phyloP scores from a whole-genome alignment of 805 yeast species.

The Cyberlindnera veronae region DNA sequence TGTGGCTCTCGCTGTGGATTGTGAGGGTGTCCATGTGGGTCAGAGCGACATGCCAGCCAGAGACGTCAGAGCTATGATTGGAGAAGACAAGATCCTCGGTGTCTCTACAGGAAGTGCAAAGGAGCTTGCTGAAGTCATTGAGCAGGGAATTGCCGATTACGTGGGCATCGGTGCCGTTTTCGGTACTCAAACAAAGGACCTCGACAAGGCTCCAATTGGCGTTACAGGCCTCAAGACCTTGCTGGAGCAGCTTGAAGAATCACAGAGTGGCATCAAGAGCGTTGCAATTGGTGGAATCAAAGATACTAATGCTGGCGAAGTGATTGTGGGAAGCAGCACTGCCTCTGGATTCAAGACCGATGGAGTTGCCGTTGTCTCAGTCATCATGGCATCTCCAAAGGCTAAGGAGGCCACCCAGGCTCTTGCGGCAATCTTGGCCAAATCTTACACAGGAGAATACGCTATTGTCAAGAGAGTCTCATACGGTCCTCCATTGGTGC shows the following conservation, averaged over 20 bases:
- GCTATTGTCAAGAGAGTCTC: slow-evolving; percentile 19
- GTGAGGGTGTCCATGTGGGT: slow-evolving; percentile 92
- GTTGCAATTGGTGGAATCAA: slow-evolving; percentile 84
- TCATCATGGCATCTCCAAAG: slow-evolving; percentile 63
- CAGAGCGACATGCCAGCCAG: slow-evolving; percentile 73
- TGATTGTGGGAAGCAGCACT: slow-evolving; percentile 42
- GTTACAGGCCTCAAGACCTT: slow-evolving; percentile 59
- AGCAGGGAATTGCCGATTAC: slow-evolving; percentile 56
- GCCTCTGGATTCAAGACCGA: slow-evolving; percentile 46
- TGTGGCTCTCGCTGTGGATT: slow-evolving; percentile 83
- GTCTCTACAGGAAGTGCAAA: slow-evolving; percentile 61
- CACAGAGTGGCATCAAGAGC: slow-evolving; percentile 41
- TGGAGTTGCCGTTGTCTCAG: slow-evolving; percentile 90
- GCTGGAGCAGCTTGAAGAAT: slow-evolving; percentile 42
- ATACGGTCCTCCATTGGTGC: slow-evolving; percentile 57
- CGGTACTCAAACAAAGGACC: slow-evolving; percentile 66
- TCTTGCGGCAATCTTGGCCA: slow-evolving; percentile 30
- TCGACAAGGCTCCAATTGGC: slow-evolving; percentile 59
- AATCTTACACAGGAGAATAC: slow-evolving; percentile 7
- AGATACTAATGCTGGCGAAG: slow-evolving; percentile 55
- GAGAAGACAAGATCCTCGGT: slow-evolving; percentile 75
- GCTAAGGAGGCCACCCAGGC: slow-evolving; percentile 49
- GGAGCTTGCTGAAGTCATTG: slow-evolving; percentile 52
- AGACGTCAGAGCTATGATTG: slow-evolving; percentile 59
- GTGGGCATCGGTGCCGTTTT: slow-evolving; percentile 83